Percentiles rank a stretch among this genome's conserved stretches.
These are phyloP conservation scores for Corniculantispora saksenae DNA, from an alignment of 2,329 filamentous ascomycete species.

Conservation along the genomic window DNA sequence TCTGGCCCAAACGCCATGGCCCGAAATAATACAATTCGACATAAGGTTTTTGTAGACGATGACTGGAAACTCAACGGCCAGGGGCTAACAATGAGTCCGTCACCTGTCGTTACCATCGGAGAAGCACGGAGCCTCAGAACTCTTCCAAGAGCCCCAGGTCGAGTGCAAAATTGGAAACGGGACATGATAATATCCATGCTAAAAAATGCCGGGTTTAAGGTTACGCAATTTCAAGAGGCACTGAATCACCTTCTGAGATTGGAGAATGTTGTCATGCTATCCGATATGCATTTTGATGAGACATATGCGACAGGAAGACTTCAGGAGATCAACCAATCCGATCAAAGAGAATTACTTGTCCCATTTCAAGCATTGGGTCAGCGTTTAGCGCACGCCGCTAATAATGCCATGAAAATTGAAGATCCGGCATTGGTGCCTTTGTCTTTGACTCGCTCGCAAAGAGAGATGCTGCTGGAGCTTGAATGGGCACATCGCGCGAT, in stretches of 20 bases:
- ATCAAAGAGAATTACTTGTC: not conserved
- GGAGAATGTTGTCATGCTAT: conserved; percentile 32
- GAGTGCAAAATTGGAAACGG: conserved; percentile 33
- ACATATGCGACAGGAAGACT: conserved; percentile 20
- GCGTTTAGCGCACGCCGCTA: rapidly evolving
- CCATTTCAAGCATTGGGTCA: not conserved
- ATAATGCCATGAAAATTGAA: conserved; percentile 24
- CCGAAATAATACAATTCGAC: conserved; percentile 40
- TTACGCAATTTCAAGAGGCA: conserved; percentile 34
- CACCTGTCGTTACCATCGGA: conserved; percentile 4
- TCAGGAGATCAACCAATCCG: not conserved
- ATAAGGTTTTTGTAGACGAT: conserved; percentile 38
- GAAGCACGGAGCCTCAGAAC: conserved; percentile 15
- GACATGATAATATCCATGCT: conserved; percentile 40
- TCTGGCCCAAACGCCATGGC: conserved; percentile 59
- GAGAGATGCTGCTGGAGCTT: conserved; percentile 67
- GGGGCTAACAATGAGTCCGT: conserved; percentile 9
- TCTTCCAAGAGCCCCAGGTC: conserved; percentile 6
- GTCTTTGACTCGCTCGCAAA: conserved; percentile 62
- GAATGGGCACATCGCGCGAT: conserved; percentile 70
- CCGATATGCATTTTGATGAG: conserved; percentile 36
- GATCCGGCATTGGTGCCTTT: conserved; percentile 49
- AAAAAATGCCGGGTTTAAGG: conserved; percentile 37
- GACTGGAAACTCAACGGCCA: conserved; percentile 27
- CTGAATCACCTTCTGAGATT: conserved; percentile 37